A percentile compares a stretch with the other conserved stretches of the same genome.
Evolutionary conservation across 225 moss, liverwort and hornwort genomes (phyloP).

Genomic region (Physcomitrium patens): DNA sequence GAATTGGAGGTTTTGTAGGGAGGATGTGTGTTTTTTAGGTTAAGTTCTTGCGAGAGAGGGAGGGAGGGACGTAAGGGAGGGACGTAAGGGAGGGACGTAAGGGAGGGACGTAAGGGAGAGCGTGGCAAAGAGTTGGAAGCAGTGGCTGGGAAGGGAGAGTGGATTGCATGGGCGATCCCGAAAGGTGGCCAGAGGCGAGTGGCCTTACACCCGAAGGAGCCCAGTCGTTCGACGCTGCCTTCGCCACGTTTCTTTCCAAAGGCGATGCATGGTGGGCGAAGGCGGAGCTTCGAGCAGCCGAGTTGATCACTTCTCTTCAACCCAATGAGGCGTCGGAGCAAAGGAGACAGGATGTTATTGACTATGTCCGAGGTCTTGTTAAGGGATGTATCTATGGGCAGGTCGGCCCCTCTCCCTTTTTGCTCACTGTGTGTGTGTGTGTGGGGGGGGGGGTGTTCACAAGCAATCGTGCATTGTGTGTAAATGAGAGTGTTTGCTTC

Average conservation of each 20-base stretch:
- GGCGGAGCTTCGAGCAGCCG: slow-evolving; percentile 61
- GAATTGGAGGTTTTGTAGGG: no score
- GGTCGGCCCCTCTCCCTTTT: slow-evolving; percentile 10
- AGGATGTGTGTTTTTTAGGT: no score
- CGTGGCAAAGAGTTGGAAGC: neutral
- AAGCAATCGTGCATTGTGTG: no score
- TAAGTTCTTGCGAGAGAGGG: no score
- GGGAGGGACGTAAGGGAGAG: no score
- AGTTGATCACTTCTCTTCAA: slow-evolving; percentile 63
- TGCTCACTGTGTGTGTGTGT: neutral
- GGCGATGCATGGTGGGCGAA: slow-evolving; percentile 68
- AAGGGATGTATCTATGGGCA: slow-evolving; percentile 55
- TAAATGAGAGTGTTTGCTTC: no score
- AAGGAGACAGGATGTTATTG: slow-evolving; percentile 56
- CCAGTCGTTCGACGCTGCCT: slow-evolving; percentile 48
- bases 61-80: no score
- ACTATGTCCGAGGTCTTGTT: slow-evolving; percentile 59
- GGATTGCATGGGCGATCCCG: slow-evolving; percentile 85
- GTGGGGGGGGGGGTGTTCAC: no score
- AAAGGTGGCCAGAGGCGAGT: slow-evolving; percentile 60
- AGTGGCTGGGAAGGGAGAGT: slow-evolving; percentile 26
- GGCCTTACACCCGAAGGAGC: slow-evolving; percentile 52
- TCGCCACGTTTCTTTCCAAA: slow-evolving; percentile 43
- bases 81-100: no score
- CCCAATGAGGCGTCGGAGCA: slow-evolving; percentile 59